Conservation (phyloP, 2,329 filamentous ascomycete genomes). For the Mycosphaerella sp. region DNA sequence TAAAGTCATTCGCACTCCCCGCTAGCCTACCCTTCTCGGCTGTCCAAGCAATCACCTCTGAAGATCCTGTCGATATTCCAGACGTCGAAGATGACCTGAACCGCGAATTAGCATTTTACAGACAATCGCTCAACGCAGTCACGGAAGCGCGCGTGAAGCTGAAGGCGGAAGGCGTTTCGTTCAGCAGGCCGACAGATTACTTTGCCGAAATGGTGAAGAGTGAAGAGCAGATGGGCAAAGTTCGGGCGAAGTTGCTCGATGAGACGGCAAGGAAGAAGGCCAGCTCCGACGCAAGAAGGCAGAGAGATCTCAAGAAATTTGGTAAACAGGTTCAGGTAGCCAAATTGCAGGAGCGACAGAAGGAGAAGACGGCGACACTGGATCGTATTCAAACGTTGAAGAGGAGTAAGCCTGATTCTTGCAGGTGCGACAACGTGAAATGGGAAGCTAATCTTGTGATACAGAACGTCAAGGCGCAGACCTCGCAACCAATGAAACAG, state of each 20-base stretch:
- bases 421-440: too few relatives aligned
- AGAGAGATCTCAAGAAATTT: constrained; percentile 96
- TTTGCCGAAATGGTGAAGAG: constrained; percentile 99
- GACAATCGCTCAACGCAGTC: constrained; percentile 75
- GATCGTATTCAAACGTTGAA: constrained; percentile 95
- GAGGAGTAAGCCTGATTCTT: constrained; percentile 63
- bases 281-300: constrained; percentile 79
- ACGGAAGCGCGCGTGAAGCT: constrained; percentile 65
- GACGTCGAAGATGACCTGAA: constrained; percentile 88
- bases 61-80: constrained; percentile 62
- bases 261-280: constrained; percentile 91
- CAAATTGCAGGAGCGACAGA: constrained; percentile 88
- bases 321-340: constrained; percentile 97
- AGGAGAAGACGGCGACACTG: constrained; percentile 84
- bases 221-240: constrained; percentile 96
- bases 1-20: constrained; percentile 71
- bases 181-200: constrained; percentile 86
- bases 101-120: constrained; percentile 89
- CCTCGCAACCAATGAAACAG: constrained; percentile 65
- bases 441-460: constrained; percentile 19
- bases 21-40: constrained; percentile 69
- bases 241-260: constrained; percentile 88
- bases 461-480: constrained; percentile 74
- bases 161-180: constrained; percentile 74
- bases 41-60: constrained; percentile 69